phyloP scores from a whole-genome alignment of 2,329 filamentous ascomycete genomes.

The Claviceps sp. region DNA sequence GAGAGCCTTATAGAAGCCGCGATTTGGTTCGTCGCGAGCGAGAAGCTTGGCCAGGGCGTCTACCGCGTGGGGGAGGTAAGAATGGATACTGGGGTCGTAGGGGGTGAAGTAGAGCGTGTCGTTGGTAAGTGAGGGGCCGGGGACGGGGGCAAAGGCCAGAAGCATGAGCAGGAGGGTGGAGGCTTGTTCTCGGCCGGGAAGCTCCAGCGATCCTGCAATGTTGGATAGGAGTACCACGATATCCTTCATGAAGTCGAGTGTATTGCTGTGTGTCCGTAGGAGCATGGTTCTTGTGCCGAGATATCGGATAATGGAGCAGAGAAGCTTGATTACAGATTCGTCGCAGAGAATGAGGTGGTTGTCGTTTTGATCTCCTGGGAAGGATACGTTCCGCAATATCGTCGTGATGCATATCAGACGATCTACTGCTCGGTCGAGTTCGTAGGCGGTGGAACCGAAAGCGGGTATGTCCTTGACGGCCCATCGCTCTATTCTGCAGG shows the following conservation, averaged over 20 bases:
- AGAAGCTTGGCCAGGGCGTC: slow-evolving; percentile 86
- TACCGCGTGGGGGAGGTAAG: slow-evolving; percentile 79
- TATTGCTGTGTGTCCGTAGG: slow-evolving; percentile 68
- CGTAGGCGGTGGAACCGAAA: slow-evolving; percentile 65
- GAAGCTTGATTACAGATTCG: slow-evolving; percentile 64
- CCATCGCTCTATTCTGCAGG: slow-evolving; percentile 62
- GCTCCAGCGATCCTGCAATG: slow-evolving; percentile 63
- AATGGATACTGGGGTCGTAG: slow-evolving; percentile 70
- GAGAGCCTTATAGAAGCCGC: slow-evolving; percentile 69
- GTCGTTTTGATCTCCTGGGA: slow-evolving; percentile 43
- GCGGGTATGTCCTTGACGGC: slow-evolving; percentile 57
- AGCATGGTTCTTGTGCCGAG: slow-evolving; percentile 83
- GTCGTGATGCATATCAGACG: slow-evolving; percentile 82
- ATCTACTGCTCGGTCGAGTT: slow-evolving; percentile 77
- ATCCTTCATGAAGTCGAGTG: slow-evolving; percentile 95
- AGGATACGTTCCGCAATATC: slow-evolving; percentile 85
- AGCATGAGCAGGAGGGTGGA: slow-evolving; percentile 78
- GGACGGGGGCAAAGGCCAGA: slow-evolving; percentile 74
- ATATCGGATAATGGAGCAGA: slow-evolving; percentile 72
- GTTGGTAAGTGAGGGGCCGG: slow-evolving; percentile 45
- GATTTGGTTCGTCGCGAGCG: slow-evolving; percentile 85
- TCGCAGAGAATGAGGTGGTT: slow-evolving; percentile 69
- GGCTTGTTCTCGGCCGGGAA: slow-evolving; percentile 79
- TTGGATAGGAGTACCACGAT: slow-evolving; percentile 82
- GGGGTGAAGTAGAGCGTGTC: slow-evolving; percentile 59